phyloP scores from a whole-genome alignment of 495 filamentous ascomycete species.

The Neurospora sublineolata region DNA sequence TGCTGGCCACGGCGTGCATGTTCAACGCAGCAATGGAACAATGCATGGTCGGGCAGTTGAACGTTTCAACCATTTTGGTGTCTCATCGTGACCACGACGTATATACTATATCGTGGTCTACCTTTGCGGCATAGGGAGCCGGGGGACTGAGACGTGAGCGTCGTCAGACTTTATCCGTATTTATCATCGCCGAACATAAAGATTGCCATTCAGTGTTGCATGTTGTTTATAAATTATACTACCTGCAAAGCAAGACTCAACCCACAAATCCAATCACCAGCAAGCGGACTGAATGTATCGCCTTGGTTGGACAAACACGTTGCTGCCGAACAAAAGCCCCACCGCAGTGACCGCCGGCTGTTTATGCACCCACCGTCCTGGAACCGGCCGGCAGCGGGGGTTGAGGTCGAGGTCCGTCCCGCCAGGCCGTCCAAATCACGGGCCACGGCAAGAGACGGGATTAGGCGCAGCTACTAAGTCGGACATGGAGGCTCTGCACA shows the following conservation, averaged over 20 bases:
- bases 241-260: background rate
- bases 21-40: background rate
- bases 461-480: background rate
- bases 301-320: background rate
- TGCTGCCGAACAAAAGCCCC: background rate
- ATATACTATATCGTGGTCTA: background rate
- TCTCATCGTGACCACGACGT: background rate
- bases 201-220: background rate
- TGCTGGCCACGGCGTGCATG: background rate
- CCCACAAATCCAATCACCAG: background rate
- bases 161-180: background rate
- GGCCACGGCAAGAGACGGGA: background rate
- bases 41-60: background rate
- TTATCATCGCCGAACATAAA: background rate
- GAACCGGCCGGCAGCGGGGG: background rate
- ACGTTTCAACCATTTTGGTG: background rate
- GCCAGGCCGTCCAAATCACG: background rate
- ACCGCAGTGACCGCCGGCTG: background rate
- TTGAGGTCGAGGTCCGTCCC: background rate
- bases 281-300: background rate
- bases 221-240: background rate
- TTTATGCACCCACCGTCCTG: background rate
- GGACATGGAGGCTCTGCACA: background rate
- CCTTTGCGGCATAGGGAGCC: background rate
- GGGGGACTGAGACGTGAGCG: background rate